A percentile compares a stretch with the other conserved stretches of the same genome.
Conservation (phyloP, 1,139 yeast species). For the Nakaseomyces nivariensis region DNA sequence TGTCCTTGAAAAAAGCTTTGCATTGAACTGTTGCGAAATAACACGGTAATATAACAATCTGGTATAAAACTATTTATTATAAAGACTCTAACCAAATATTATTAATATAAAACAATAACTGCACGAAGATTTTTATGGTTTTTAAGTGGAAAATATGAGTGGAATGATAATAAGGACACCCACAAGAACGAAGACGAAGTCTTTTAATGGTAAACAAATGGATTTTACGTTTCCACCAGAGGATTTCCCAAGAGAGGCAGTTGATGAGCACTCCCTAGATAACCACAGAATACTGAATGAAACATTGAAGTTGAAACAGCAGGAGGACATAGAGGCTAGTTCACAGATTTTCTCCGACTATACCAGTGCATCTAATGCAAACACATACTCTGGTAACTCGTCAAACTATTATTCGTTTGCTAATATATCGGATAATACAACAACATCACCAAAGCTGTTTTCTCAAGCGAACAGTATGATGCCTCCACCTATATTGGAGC, state of each 20-base stretch:
- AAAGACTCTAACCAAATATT: too few species aligned
- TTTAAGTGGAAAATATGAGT: not conserved
- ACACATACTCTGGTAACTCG: slow-evolving; percentile 20
- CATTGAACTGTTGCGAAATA: too few species aligned
- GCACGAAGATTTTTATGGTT: too few species aligned
- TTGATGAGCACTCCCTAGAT: slow-evolving; percentile 17
- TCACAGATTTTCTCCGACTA: slow-evolving; percentile 25
- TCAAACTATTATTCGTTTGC: slow-evolving; percentile 30
- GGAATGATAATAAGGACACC: slow-evolving; percentile 23
- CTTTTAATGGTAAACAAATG: slow-evolving; percentile 26
- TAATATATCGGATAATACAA: slow-evolving; percentile 30
- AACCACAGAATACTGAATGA: slow-evolving; percentile 25
- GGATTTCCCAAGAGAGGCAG: slow-evolving; percentile 3
- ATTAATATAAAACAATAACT: too few species aligned
- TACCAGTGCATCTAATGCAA: slow-evolving; percentile 13
- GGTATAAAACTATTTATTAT: too few species aligned
- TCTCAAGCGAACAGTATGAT: slow-evolving; percentile 2
- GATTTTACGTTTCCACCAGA: slow-evolving; percentile 27
- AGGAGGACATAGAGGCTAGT: slow-evolving; percentile 13
- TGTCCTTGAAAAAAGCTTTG: too few species aligned
- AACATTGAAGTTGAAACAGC: slow-evolving; percentile 1
- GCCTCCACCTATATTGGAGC: slow-evolving; percentile 6
- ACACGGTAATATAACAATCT: too few species aligned
- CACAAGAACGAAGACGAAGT: slow-evolving; percentile 27
- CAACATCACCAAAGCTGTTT: slow-evolving; percentile 14